Evolutionary conservation across 805 yeast species (phyloP), one percentile per base, ranked within the genome.

Genomic region (Teunomyces lycoperdinae): DNA sequence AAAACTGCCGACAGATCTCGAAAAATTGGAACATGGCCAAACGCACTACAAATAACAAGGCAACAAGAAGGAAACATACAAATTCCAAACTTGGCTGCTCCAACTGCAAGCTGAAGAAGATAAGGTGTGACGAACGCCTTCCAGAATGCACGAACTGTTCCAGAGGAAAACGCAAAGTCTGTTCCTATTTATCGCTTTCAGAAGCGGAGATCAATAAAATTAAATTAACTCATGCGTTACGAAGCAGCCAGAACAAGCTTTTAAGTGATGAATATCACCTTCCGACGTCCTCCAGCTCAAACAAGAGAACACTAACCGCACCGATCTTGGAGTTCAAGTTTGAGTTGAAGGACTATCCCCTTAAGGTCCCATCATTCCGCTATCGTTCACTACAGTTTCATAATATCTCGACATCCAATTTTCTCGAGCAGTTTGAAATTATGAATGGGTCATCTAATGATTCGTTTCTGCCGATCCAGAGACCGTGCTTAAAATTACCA

Each of bases 71-170:
- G 44, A 54, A 51, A 45, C 69, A 64, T 50, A 64, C 69, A 4
- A 64, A 64, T 50, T 60, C 65, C 16, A 63, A 60, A 48, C 46
- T 63, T 24, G 70, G 70, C 5, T 65, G 70, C 45, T 47, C 54
- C 13, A 63, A 63, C 48, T 65, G 70, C 52, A 65, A 65, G 46
- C 50, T 61, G 36, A 65, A 64, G 55, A 64, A 64, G 49, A 62
- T 62, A 31, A 49, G 68, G 41, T 65, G 70, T 50, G 66, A 65
- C 51, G 70, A 65, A 50, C 55, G 48, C 30, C 46, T 62, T 13
- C 70, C 70, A 1, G 50, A 47, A 29, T 65, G 70, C 56, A 53
- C 50, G 10, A 63, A 62, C 47, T 65, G 70, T 49, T 20, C 50
- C 4, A 54, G 58, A 39, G 63, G 68, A 8, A 61, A 61, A 50